Base-by-base conservation (phyloP, 176 grass and related monocot genomes). In the Musa schizocarpa region DNA sequence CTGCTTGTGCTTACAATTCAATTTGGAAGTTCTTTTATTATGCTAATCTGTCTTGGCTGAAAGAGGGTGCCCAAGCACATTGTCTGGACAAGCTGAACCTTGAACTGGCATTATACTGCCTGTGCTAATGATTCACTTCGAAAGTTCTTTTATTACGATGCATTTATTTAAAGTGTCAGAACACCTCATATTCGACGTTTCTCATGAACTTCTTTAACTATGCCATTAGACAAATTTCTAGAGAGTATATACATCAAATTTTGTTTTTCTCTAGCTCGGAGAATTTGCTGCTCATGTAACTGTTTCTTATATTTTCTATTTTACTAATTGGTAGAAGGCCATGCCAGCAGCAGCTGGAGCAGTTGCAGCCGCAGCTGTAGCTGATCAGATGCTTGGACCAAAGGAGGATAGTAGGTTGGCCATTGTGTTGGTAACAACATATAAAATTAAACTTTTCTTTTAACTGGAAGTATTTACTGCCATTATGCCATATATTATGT, bases 281-380 rank as follows among this genome's bases (percentile, higher is more conserved):
- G 23, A 23, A 69, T 50, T 49, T 25, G 50, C 34, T 81, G 50
- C 76, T 78, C 81, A 71, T 78, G 52, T 66, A 69, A 73, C 43
- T 43, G 69, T 75, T 74, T 82, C 21, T 72, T 86, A 69, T 84
- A 54, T 78, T 80, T 27, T 74, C 14, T 43, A 29, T 73, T 80
- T 22, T 69, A 59, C 23, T n/a, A 16, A 63, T 72, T 73, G 69
- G 17, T 80, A 80, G 73, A 86, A 98, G 88, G 88, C 53, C 76
- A 98, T 98, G 88, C 95, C 90, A 56, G 95, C 86, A 83, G 95
- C 95, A 78, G 90, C 81, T 77, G 95, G 95, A 78, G 95, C 90
- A 82, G 95, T 93, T 81, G 95, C 95, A 65, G 95, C 95, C 53
- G 95, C 86, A 77, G 95, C 95, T 68, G 78, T 98, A 84, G 95